Conservation (phyloP, 2,329 filamentous ascomycete species). For the Beauveria asiatica region DNA sequence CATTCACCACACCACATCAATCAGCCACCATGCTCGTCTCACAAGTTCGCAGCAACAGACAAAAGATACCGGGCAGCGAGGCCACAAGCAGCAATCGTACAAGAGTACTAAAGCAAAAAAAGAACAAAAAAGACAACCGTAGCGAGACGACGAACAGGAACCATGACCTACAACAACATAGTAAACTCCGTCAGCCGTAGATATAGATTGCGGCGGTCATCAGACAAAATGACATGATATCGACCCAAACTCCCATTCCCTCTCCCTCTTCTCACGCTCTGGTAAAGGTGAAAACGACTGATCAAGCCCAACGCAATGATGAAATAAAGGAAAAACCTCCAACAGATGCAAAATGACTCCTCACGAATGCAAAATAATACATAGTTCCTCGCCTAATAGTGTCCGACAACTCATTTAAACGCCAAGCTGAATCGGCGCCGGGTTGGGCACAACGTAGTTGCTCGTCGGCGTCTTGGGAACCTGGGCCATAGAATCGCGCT, state of each 20-base stretch:
- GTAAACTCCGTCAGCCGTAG: neutral
- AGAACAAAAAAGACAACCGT: neutral
- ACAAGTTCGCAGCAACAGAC: too few species aligned
- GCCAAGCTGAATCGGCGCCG: constrained; percentile 5
- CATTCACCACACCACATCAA: too few species aligned
- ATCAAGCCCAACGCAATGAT: neutral
- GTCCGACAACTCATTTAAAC: neutral
- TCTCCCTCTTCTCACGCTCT: neutral
- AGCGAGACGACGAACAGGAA: constrained; percentile 1
- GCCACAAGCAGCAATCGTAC: neutral
- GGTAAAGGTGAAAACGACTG: neutral
- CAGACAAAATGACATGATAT: neutral
- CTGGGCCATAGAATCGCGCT: constrained; percentile 50
- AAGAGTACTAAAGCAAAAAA: neutral
- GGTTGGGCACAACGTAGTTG: constrained; percentile 24
- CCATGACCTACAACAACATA: neutral
- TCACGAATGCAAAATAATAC: constrained; percentile 9
- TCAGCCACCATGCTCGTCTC: too few species aligned
- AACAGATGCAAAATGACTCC: constrained; percentile 4
- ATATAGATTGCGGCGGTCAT: neutral
- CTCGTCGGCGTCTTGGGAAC: constrained; percentile 29
- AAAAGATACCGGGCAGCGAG: too few species aligned
- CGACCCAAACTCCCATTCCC: neutral
- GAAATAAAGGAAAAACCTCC: neutral
- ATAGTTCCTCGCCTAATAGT: neutral